Percentiles rank a stretch among this genome's conserved stretches.
phyloP scores from a whole-genome alignment of 2,329 filamentous ascomycete species.

The Penicillium digitatum region DNA sequence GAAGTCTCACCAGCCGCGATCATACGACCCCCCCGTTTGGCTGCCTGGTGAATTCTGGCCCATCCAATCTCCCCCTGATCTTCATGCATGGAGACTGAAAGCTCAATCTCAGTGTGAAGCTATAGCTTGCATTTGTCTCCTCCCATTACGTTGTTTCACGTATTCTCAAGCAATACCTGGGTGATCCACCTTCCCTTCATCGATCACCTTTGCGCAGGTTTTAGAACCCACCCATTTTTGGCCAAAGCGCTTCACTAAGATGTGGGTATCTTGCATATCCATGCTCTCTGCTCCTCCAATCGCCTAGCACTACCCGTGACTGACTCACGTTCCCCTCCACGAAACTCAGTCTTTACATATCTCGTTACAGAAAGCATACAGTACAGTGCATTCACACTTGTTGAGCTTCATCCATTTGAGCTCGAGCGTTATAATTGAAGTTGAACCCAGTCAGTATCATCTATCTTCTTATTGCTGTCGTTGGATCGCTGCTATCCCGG shows the following conservation, averaged over 20 bases:
- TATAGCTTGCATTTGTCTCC: not conserved
- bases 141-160: not conserved
- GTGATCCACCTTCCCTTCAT: slow-evolving; percentile 8
- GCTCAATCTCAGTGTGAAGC: not conserved
- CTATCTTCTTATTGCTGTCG: not conserved
- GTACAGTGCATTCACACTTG: not conserved
- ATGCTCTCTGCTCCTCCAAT: slow-evolving; percentile 10
- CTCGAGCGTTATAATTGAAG: not conserved
- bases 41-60: not conserved
- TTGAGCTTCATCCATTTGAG: not conserved
- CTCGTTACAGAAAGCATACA: not conserved
- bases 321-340: slow-evolving; percentile 7
- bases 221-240: slow-evolving; percentile 12
- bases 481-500: slow-evolving; percentile 1
- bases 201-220: slow-evolving; percentile 11
- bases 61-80: slow-evolving; percentile 5
- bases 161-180: not conserved
- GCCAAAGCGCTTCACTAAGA: slow-evolving; percentile 2
- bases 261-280: slow-evolving; percentile 13
- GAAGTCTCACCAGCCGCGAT: slow-evolving; percentile 31
- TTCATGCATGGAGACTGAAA: slow-evolving; percentile 7
- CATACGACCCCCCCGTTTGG: slow-evolving; percentile 24
- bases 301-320: slow-evolving; percentile 4
- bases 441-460: slow-evolving; percentile 12
- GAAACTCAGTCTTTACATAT: slow-evolving; percentile 2